These are phyloP conservation scores for Podaxis carcinomalis DNA, from an alignment of 768 basidiomycete species.

Conservation along the genomic window DNA sequence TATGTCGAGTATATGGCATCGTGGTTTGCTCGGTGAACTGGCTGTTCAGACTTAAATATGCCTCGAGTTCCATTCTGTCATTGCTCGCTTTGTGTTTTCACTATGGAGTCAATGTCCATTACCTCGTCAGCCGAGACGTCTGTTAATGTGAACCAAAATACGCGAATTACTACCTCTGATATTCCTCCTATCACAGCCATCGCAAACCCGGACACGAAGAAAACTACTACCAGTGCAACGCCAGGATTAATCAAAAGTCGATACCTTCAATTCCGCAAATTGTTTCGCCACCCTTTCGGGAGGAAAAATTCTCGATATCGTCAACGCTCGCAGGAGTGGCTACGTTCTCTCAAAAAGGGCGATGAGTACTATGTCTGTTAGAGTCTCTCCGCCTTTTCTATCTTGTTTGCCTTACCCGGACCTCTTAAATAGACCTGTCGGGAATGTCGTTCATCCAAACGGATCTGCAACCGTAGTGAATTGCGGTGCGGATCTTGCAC, in stretches of 20 bases:
- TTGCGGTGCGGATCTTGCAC: background rate
- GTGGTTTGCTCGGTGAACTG: background rate
- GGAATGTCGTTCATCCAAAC: background rate
- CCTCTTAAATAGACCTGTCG: background rate
- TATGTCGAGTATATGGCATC: background rate
- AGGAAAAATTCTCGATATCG: background rate
- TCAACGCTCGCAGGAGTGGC: background rate
- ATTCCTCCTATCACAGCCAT: background rate
- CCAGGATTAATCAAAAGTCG: background rate
- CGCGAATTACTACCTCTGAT: background rate
- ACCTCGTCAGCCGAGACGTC: too few species aligned
- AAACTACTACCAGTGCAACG: background rate
- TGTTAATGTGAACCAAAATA: too few species aligned
- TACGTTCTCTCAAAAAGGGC: background rate
- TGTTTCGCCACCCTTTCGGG: background rate
- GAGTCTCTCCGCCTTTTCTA: background rate
- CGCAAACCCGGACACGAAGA: background rate
- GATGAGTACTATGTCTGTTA: background rate
- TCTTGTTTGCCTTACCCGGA: background rate
- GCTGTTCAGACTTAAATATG: background rate
- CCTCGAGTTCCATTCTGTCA: background rate
- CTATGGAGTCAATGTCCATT: background rate
- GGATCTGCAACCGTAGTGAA: background rate
- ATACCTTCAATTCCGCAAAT: background rate
- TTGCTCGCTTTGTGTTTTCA: background rate